Conservation (phyloP, 306 rosid species). For the Comarum palustre region DNA sequence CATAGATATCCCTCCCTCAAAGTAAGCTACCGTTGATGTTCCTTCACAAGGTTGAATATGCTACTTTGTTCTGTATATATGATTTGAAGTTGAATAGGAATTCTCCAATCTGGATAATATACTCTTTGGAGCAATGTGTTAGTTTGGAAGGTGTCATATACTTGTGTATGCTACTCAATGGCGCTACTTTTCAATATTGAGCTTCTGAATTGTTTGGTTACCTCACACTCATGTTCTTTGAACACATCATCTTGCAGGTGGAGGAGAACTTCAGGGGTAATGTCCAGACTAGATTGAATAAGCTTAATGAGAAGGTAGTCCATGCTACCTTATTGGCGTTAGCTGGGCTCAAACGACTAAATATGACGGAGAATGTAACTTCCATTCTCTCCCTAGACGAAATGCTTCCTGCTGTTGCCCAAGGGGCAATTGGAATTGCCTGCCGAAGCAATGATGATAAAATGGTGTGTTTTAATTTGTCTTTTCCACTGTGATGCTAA, state of each 20-base stretch:
- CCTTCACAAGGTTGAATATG: no score
- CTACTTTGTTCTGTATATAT: background rate
- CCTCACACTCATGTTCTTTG: conserved; percentile 4
- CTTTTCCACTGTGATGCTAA: background rate
- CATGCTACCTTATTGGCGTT: conserved; percentile 92
- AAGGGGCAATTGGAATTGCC: conserved; percentile 66
- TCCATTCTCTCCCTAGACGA: conserved; percentile 50
- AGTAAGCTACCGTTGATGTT: conserved; percentile 42
- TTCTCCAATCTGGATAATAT: background rate
- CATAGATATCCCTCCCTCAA: conserved; percentile 66
- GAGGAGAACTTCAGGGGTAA: conserved; percentile 93
- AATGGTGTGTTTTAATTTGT: conserved; percentile 48
- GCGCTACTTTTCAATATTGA: no score
- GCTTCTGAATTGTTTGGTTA: background rate
- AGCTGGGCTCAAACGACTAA: conserved; percentile 87
- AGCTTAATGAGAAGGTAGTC: conserved; percentile 81
- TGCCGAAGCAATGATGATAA: conserved; percentile 57
- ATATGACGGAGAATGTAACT: conserved; percentile 54
- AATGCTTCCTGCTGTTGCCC: conserved; percentile 74
- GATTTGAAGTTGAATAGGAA: conserved; percentile 5
- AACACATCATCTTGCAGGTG: conserved; percentile 50
- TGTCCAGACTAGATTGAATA: conserved; percentile 83
- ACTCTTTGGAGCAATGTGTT: background rate
- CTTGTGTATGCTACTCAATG: background rate
- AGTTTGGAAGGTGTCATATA: background rate